phyloP scores from a whole-genome alignment of 192 early-diverging fungal genomes.

The Spinellus fusiger region DNA sequence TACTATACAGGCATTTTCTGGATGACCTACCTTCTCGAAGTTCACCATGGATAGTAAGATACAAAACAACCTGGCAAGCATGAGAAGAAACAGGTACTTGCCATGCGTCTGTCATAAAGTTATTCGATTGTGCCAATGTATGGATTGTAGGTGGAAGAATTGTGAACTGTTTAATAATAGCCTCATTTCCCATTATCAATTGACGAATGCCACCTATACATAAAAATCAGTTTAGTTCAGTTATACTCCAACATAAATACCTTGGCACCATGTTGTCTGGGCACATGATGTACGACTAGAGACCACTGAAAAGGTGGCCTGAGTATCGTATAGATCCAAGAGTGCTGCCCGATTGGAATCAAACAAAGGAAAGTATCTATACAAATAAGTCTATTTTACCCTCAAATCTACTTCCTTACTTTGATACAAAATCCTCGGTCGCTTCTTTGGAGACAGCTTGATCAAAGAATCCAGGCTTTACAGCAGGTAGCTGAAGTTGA shows the following conservation, averaged over 20 bases:
- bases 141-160: constrained; percentile 36
- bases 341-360: constrained; percentile 34
- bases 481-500: constrained; percentile 16
- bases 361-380: constrained; percentile 35
- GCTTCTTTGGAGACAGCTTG: constrained; percentile 25
- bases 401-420: constrained; percentile 14
- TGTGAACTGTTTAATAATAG: constrained; percentile 15
- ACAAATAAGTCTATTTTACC: neutral
- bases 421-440: constrained; percentile 34
- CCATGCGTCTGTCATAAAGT: constrained; percentile 45
- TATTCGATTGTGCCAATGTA: constrained; percentile 31
- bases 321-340: constrained; percentile 32
- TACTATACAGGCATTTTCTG: neutral
- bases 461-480: constrained; percentile 38
- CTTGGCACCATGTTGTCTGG: constrained; percentile 13
- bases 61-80: constrained; percentile 11
- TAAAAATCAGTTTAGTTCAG: neutral
- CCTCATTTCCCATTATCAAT: constrained; percentile 7
- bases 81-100: constrained; percentile 26
- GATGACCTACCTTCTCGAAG: constrained; percentile 17
- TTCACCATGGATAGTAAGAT: constrained; percentile 26
- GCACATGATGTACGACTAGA: constrained; percentile 10
- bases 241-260: neutral
- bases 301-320: constrained; percentile 34
- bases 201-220: neutral